phyloP scores from a whole-genome alignment of 1,139 yeast genomes.

The Scheffersomyces quercinus region DNA sequence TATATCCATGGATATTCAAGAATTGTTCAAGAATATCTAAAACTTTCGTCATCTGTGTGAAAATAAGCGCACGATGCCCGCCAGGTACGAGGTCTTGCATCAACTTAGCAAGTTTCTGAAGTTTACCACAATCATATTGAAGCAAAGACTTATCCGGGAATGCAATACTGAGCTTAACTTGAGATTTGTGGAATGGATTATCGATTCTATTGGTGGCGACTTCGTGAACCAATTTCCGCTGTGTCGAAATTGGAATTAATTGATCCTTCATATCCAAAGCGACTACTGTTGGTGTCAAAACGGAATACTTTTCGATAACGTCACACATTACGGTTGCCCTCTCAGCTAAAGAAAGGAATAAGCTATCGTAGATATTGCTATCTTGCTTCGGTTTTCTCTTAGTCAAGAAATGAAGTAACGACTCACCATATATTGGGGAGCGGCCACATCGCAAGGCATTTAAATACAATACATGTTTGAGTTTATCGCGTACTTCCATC shows the following conservation, averaged over 20 bases:
- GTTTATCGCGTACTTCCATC: conserved; percentile 47
- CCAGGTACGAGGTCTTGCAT: conserved; percentile 75
- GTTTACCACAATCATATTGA: conserved; percentile 96
- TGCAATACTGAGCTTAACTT: conserved; percentile 85
- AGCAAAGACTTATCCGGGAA: conserved; percentile 92
- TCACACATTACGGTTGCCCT: conserved; percentile 49
- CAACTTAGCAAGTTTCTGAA: conserved; percentile 77
- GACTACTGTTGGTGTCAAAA: conserved; percentile 85
- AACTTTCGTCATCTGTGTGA: conserved; percentile 98
- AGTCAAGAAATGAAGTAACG: conserved; percentile 27
- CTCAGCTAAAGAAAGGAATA: conserved; percentile 41
- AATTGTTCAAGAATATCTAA: conserved; percentile 92
- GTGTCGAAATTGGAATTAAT: conserved; percentile 41
- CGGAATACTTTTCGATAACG: conserved; percentile 73
- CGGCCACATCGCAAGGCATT: conserved; percentile 63
- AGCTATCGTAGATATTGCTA: conserved; percentile 26
- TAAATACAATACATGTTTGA: conserved; percentile 61
- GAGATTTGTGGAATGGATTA: conserved; percentile 78
- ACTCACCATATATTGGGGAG: conserved; percentile 57
- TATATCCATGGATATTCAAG: conserved; percentile 88
- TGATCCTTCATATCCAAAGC: conserved; percentile 71
- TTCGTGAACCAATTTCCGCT: conserved; percentile 33
- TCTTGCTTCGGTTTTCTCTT: conserved; percentile 19
- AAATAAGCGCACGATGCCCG: conserved; percentile 92
- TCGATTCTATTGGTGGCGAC: conserved; percentile 41